These are phyloP conservation scores for Lasiodiplodia citricola DNA, from an alignment of 2,329 filamentous ascomycete species.

Conservation along the genomic window DNA sequence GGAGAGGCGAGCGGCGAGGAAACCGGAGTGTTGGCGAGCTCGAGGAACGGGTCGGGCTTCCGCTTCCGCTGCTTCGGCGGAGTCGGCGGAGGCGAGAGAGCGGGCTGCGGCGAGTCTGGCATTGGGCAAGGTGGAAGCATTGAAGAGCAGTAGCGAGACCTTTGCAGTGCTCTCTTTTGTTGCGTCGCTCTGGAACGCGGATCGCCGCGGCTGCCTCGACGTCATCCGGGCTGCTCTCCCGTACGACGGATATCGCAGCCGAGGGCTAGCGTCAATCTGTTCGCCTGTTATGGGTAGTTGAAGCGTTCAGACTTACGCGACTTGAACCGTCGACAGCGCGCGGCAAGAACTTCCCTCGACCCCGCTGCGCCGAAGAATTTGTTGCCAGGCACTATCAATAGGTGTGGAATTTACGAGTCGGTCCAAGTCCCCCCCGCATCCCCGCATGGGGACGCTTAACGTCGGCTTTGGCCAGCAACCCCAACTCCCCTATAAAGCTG, in stretches of 20 bases:
- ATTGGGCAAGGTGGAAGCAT: neutral
- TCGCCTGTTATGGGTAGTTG: no score
- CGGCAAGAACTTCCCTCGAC: no score
- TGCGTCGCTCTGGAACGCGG: neutral
- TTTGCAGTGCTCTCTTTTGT: neutral
- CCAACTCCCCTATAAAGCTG: slow-evolving; percentile 16
- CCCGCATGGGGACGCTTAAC: slow-evolving; percentile 10
- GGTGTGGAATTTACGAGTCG: no score
- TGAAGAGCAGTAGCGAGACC: neutral
- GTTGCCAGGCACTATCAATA: no score
- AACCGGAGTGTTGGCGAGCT: slow-evolving; percentile 35
- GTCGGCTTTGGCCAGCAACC: slow-evolving; percentile 22
- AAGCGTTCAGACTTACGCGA: no score
- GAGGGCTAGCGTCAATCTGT: no score
- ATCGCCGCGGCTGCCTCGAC: neutral
- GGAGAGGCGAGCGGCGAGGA: slow-evolving; percentile 35
- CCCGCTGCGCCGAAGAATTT: no score
- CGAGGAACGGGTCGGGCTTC: slow-evolving; percentile 37
- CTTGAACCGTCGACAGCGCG: no score
- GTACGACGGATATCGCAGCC: neutral
- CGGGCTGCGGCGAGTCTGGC: neutral
- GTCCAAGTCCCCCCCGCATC: no score
- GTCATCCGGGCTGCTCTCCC: neutral
- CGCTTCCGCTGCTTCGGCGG: slow-evolving; percentile 21
- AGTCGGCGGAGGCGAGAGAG: neutral